These are phyloP conservation scores for Globisporangium radiosum DNA, from an alignment of 352 stramenopile genomes.

Conservation along the genomic window DNA sequence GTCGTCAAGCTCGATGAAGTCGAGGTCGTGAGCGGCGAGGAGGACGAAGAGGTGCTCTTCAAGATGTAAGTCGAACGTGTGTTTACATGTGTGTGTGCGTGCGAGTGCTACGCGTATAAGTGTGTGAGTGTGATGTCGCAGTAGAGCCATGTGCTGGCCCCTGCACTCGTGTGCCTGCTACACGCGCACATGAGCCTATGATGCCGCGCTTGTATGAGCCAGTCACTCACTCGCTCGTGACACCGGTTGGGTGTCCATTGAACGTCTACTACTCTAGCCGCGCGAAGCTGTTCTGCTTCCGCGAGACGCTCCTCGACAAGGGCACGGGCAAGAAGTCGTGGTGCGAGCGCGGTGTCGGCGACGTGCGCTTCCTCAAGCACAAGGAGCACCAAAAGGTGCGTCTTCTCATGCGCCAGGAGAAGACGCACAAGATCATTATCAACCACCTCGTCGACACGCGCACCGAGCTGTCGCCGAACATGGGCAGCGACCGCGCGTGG, in stretches of 20 bases:
- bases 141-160: too few relatives aligned
- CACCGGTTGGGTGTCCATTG: too few relatives aligned
- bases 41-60: slow-evolving; percentile 95
- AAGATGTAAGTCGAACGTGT: slow-evolving; percentile 60
- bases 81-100: neutral
- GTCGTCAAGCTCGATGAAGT: slow-evolving; percentile 90
- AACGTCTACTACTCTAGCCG: slow-evolving; percentile 35
- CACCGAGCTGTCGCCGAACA: slow-evolving; percentile 95
- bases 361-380: slow-evolving; percentile 97
- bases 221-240: neutral
- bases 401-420: slow-evolving; percentile 98
- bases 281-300: slow-evolving; percentile 96
- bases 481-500: slow-evolving; percentile 94
- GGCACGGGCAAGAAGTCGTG: slow-evolving; percentile 97
- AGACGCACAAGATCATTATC: slow-evolving; percentile 98
- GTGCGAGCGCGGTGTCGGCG: slow-evolving; percentile 95
- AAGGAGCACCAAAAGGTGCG: slow-evolving; percentile 92
- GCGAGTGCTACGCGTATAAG: neutral
- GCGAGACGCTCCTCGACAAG: slow-evolving; percentile 97
- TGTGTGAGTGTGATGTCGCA: neutral
- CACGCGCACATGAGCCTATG: neutral
- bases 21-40: slow-evolving; percentile 96
- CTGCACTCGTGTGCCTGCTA: neutral
- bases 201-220: too few relatives aligned
- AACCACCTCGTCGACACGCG: slow-evolving; percentile 97